These are phyloP conservation scores for Yamadazyma sp. DNA, from an alignment of 805 yeast species.

Conservation along the genomic window DNA sequence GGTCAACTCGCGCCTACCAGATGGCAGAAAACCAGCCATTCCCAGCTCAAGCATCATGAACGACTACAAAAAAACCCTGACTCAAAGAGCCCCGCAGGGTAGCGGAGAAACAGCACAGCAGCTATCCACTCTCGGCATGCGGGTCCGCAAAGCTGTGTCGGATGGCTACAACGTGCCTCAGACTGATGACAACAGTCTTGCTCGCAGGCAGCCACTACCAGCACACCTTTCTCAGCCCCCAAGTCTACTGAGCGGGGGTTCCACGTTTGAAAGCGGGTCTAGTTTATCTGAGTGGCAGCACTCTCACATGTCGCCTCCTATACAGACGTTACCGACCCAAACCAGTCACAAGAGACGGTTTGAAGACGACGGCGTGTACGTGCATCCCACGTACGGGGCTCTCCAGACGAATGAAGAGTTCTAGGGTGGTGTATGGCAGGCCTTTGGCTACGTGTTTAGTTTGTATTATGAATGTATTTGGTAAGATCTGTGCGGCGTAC, in stretches of 20 bases:
- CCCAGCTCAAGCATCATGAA: slow-evolving; percentile 9
- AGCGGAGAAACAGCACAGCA: slow-evolving; percentile 14
- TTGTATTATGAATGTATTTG: no score
- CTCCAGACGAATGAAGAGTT: slow-evolving; percentile 51
- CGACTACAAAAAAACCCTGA: slow-evolving; percentile 10
- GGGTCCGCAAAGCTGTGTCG: slow-evolving; percentile 64
- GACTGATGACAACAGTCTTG: background rate
- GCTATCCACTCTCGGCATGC: slow-evolving; percentile 64
- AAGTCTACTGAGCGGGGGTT: slow-evolving; percentile 38
- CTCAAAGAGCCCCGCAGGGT: background rate
- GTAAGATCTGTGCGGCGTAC: no score
- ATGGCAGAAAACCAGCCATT: no score
- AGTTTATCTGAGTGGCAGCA: slow-evolving; percentile 7
- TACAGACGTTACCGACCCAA: slow-evolving; percentile 3
- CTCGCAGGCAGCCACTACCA: slow-evolving; percentile 41
- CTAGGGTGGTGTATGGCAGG: no score
- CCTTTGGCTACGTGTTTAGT: no score
- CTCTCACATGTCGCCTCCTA: background rate
- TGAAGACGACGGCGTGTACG: slow-evolving; percentile 10
- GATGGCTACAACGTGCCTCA: slow-evolving; percentile 49
- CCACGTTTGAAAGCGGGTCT: slow-evolving; percentile 39
- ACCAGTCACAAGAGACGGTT: slow-evolving; percentile 7
- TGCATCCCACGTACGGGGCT: slow-evolving; percentile 36
- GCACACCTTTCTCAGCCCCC: slow-evolving; percentile 44
- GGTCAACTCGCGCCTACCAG: no score